Evolutionary conservation across 139 green algal species (phyloP), one percentile per base, ranked within the genome.

Genomic region (Picochlorum costavermella): DNA sequence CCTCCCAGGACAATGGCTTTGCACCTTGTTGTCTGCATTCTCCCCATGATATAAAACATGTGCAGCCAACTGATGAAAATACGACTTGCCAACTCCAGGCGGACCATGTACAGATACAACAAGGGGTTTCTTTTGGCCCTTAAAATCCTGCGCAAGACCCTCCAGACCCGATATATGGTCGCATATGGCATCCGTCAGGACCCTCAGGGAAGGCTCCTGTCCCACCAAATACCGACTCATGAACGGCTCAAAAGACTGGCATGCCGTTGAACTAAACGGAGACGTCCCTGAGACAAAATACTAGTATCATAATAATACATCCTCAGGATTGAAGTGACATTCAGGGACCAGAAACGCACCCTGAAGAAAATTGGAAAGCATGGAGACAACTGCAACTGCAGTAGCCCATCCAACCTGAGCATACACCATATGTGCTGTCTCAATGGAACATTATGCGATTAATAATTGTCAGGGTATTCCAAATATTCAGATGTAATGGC

Each of bases 71-170:
- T 49, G 71, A 72, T 96, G 88, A 14, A 76, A 86, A 69, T 85
- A 78, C 1, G 83, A 92, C 77, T 97, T 97, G 50, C 91, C 91
- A 11, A 96, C 86, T 9, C 90, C 91, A 2, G 91, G 91, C 4
- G 87, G 84, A 0, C 91, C 91, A 64, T 97, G 91, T 4, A 90
- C 68, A 1, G 77, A 89, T 6, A 96, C 69, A 17, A 97, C 77
- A 0, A 97, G 76, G 10, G 90, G 90, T 49, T 87, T 89, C 36
- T 26, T 13, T 16, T 69, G 77, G 33, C 71, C 30, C 5, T 30
- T 30, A 40, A 40, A 40, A 11, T 11, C 46, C 20, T 53, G 17
- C n/a, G 46, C n/a, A 0, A 23, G 14, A 8, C 46, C n/a, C 10
- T 9, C 6, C 46, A 53, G 46, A 25, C 62, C 16, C 2, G 55